These are phyloP conservation scores for Pestalotiopsis sp. DNA, from an alignment of 2,329 filamentous ascomycete genomes.

Conservation along the genomic window DNA sequence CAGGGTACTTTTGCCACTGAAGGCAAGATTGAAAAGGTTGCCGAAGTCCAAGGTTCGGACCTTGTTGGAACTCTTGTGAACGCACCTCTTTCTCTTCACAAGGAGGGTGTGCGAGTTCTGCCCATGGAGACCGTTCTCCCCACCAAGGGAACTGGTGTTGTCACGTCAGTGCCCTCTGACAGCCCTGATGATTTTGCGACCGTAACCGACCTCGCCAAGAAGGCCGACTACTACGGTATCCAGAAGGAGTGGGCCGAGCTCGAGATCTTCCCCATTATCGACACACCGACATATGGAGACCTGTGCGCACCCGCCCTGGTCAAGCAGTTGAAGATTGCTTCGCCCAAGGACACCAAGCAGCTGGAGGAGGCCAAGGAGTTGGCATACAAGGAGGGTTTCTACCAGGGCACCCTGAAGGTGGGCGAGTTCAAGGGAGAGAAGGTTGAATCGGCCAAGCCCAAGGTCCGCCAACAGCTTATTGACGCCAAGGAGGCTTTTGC, in stretches of 20 bases:
- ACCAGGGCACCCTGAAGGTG: slow-evolving; percentile 87
- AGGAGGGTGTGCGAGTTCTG: slow-evolving; percentile 80
- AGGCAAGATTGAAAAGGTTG: slow-evolving; percentile 73
- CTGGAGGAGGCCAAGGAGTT: slow-evolving; percentile 93
- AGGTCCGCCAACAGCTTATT: slow-evolving; percentile 78
- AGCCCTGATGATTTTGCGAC: slow-evolving; percentile 95
- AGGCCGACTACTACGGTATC: slow-evolving; percentile 94
- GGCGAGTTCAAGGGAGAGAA: slow-evolving; percentile 87
- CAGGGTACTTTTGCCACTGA: slow-evolving; percentile 82
- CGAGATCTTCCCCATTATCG: slow-evolving; percentile 86
- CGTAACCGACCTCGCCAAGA: slow-evolving; percentile 85
- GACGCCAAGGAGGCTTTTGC: slow-evolving; percentile 80
- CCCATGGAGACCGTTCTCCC: slow-evolving; percentile 95
- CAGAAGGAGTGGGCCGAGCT: slow-evolving; percentile 95
- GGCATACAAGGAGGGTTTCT: slow-evolving; percentile 97
- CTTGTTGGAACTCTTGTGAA: slow-evolving; percentile 87
- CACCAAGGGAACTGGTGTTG: slow-evolving; percentile 94
- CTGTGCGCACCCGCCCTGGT: slow-evolving; percentile 82
- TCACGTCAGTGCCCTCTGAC: slow-evolving; percentile 94
- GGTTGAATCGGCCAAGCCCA: slow-evolving; percentile 84
- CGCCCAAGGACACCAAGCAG: slow-evolving; percentile 90
- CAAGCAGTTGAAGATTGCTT: slow-evolving; percentile 94
- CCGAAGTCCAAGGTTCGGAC: slow-evolving; percentile 75
- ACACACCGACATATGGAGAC: slow-evolving; percentile 86
- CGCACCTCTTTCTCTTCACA: slow-evolving; percentile 86